A percentile compares a stretch with the other conserved stretches of the same genome.
Conservation (phyloP, 2,329 filamentous ascomycete genomes). For the Stemphylium beticola region DNA sequence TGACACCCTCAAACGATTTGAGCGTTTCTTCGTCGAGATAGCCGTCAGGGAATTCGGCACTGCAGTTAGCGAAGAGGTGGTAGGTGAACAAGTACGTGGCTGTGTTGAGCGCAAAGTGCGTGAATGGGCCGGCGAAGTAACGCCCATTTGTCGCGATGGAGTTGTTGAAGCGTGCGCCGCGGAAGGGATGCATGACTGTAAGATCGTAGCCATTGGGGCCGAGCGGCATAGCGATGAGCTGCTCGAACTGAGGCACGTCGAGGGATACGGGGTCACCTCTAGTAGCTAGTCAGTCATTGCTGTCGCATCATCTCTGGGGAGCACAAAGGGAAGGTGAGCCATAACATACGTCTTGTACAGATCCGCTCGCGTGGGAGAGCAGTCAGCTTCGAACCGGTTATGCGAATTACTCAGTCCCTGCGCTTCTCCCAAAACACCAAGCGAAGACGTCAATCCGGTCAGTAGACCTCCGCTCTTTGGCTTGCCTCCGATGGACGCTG, state of each 20-base stretch:
- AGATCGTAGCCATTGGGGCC: neutral
- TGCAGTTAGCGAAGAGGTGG: conserved; percentile 28
- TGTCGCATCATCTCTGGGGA: neutral
- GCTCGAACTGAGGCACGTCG: neutral
- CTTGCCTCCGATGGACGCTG: conserved; percentile 19
- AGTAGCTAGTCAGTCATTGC: neutral
- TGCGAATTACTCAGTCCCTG: conserved; percentile 20
- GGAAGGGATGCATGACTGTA: conserved; percentile 10
- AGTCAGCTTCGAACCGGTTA: conserved; percentile 24
- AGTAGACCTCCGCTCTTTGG: conserved; percentile 18
- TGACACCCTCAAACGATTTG: conserved; percentile 25
- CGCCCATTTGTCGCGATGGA: conserved; percentile 19
- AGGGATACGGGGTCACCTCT: neutral
- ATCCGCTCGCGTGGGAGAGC: conserved; percentile 18
- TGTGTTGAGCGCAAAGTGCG: conserved; percentile 24
- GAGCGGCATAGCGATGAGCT: conserved; percentile 1
- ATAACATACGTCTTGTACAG: conserved; percentile 3
- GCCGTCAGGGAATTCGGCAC: conserved; percentile 23
- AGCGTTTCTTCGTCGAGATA: conserved; percentile 21
- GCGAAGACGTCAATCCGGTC: conserved; percentile 17
- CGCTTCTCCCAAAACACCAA: conserved; percentile 18
- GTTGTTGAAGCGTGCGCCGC: conserved; percentile 27
- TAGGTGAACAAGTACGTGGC: conserved; percentile 6
- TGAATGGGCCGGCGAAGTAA: conserved; percentile 21
- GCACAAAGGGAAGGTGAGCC: no score